phyloP scores from a whole-genome alignment of 495 filamentous ascomycete species.

The Penicillium macrosclerotiorum region DNA sequence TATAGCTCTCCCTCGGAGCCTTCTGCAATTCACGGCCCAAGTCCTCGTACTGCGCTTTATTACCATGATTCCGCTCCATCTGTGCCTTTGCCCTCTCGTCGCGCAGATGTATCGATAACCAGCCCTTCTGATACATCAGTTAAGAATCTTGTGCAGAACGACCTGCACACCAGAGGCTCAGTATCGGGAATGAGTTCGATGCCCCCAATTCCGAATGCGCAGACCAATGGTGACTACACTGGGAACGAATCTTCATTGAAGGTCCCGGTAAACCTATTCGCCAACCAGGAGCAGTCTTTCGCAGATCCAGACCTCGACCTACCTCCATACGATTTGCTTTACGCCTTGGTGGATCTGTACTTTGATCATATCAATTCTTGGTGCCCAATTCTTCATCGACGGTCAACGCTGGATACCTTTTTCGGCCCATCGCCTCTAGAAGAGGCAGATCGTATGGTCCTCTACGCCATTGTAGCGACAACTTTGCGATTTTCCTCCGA shows the following conservation, averaged over 20 bases:
- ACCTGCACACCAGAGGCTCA: slow-evolving; percentile 21
- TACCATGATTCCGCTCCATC: slow-evolving; percentile 36
- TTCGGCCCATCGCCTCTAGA: slow-evolving; percentile 74
- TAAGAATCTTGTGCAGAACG: slow-evolving; percentile 26
- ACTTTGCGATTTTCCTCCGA: slow-evolving; percentile 81
- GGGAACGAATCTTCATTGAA: slow-evolving; percentile 48
- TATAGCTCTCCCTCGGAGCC: slow-evolving; percentile 47
- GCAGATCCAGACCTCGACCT: slow-evolving; percentile 68
- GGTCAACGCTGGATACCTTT: slow-evolving; percentile 74
- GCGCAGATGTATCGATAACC: slow-evolving; percentile 31
- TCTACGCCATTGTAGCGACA: slow-evolving; percentile 85
- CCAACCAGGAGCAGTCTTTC: slow-evolving; percentile 42
- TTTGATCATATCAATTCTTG: slow-evolving; percentile 90
- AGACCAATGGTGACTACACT: slow-evolving; percentile 31
- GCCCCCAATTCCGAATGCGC: slow-evolving; percentile 20
- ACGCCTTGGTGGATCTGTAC: slow-evolving; percentile 78
- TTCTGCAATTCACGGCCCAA: slow-evolving; percentile 36
- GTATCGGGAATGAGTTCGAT: slow-evolving; percentile 20
- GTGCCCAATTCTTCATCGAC: slow-evolving; percentile 84
- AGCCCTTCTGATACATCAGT: slow-evolving; percentile 39
- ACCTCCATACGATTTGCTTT: slow-evolving; percentile 81
- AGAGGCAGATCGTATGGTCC: slow-evolving; percentile 75
- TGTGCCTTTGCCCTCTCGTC: slow-evolving; percentile 24
- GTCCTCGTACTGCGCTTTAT: slow-evolving; percentile 36
- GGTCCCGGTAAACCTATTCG: slow-evolving; percentile 40